Evolutionary conservation across 306 rosid species (phyloP), one percentile per base, ranked within the genome.

Genomic region (Inga leiocalycina): DNA sequence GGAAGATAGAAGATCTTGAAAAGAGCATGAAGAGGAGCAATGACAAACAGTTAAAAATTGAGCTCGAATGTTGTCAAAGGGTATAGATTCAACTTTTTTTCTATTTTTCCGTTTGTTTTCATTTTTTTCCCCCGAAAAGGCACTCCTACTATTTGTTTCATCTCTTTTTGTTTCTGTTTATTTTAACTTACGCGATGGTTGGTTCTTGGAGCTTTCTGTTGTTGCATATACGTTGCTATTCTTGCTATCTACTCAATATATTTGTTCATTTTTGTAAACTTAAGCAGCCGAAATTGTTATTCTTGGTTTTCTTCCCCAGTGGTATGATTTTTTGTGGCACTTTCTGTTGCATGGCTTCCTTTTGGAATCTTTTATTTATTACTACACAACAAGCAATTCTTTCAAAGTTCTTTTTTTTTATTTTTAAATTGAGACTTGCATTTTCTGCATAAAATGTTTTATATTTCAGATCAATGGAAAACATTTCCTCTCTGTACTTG

Each of bases 1-100:
- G 81, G 77, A 91, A 91, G 85, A 80, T 88, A 66, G 99, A 96
- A 85, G 99, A 96, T 88, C 20, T 94, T 68, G 99, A 94, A 77
- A 96, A 96, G 89, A 94, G 98, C 93, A 92, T 96, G 99, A 96
- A 94, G 92, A 91, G 99, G 88, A 96, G 99, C 93, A 96, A 96
- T 72, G 99, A 96, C 90, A 96, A 96, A 89, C 98, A 92, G 83
- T 85, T 96, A 73, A 96, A 96, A 85, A 77, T 96, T 4, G 99
- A 96, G 91, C 98, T 32, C 4, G 98, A 96, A 59, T 88, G 95
- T 64, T 96, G 99, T 82, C 88, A 76, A 82, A 96, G 81, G 97
- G 99, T 96, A 75, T 82, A 86, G 16, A 76, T 73, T 72, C 67
- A 57, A 27, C 68, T 77, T 77, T n/a, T 61, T 57, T 19, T 4